A percentile compares a stretch with the other conserved stretches of the same genome.
Conservation (phyloP, 129 eudicot genomes). For the Heracleum sosnowskyi region DNA sequence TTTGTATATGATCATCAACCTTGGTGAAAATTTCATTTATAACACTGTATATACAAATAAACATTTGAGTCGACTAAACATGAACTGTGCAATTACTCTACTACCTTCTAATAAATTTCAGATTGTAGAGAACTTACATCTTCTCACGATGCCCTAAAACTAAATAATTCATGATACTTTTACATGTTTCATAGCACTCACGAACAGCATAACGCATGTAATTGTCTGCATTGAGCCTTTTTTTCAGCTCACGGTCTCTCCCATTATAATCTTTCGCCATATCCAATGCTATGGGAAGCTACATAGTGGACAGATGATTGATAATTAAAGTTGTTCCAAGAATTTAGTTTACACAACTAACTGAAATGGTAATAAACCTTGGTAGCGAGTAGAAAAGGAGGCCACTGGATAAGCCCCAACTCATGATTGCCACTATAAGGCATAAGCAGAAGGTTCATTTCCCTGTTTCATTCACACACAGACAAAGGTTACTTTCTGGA, state of each 20-base stretch:
- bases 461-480: slow-evolving; percentile 29
- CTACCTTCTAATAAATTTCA: not conserved
- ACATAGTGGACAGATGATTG: slow-evolving; percentile 16
- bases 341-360: slow-evolving; percentile 6
- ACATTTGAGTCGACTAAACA: not conserved
- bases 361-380: slow-evolving; percentile 42
- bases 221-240: slow-evolving; percentile 59
- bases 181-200: slow-evolving; percentile 85
- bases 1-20: slow-evolving; percentile 56
- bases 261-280: slow-evolving; percentile 96
- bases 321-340: slow-evolving; percentile 10
- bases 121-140: slow-evolving; percentile 42
- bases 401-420: slow-evolving; percentile 79
- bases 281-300: slow-evolving; percentile 98
- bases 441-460: slow-evolving; percentile 69
- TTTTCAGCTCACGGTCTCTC: slow-evolving; percentile 70
- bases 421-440: slow-evolving; percentile 76
- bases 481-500: not conserved
- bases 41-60: slow-evolving; percentile 31
- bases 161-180: slow-evolving; percentile 54
- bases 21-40: slow-evolving; percentile 48
- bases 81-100: not conserved
- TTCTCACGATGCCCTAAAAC: slow-evolving; percentile 56
- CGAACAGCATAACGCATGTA: slow-evolving; percentile 76
- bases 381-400: slow-evolving; percentile 91